Base-by-base conservation (phyloP, 345 rosid species). In the Psidium friedrichsthalianum region DNA sequence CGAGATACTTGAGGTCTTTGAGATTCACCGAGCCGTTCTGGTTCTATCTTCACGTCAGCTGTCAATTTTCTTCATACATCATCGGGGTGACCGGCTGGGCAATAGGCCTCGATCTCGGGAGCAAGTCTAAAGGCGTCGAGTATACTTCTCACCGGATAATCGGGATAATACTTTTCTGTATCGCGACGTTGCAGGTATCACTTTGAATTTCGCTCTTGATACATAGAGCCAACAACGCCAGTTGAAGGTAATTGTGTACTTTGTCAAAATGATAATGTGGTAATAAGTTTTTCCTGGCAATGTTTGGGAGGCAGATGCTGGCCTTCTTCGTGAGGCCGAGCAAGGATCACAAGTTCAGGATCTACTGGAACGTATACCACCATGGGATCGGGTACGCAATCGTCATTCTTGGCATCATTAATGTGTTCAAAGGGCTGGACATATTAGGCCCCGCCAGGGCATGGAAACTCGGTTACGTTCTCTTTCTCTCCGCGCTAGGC, bases 31-130 rank as follows among this genome's bases (percentile, higher is more conserved):
- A 95, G 90, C 98, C 98, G 21, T 92, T 93, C 2, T 96, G 99
- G 99, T 96, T 96, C 86, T 95, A 96, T 87, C 90, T 94, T 51
- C 99, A 96, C 42, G 93, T 85, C 21, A 83, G 78, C 84, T 96
- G 99, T 86, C 99, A 96, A 86, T 51, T 91, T 57, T 93, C 95
- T 49, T 98, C 93, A 21, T 96, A 95, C 82, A 91, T 86, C 74
- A 88, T 96, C 16, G 99, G 99, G 11, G 96, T 94, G 85, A 93
- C 99, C 59, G 99, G 99, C 8, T 96, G 98, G 99, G 95, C 88
- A 78, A 95, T 94, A 53, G 98, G 99, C n/a, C 84, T 96, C 49
- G 93, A 95, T 87, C 96, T 96, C 24, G 98, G 99, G 27, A 83
- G 88, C 20, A 91, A 96, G 87, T 95, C 98, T 6, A 53, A 87